Evolutionary conservation across 2,329 filamentous ascomycete species (phyloP), one percentile per base, ranked within the genome.

Genomic region (Apiospora marii): DNA sequence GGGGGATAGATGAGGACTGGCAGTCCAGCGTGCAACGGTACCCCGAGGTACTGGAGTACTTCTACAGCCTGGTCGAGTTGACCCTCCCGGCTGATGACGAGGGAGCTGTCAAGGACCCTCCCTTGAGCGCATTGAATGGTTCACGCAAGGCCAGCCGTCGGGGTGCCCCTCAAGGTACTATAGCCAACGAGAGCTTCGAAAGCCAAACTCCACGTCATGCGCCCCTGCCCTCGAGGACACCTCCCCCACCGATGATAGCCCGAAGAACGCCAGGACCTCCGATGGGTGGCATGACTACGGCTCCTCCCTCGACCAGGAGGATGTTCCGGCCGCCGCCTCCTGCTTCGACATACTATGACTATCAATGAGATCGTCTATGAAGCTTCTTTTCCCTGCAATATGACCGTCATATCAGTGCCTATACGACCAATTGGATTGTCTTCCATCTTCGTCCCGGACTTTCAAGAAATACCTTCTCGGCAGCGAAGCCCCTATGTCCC

Each of bases 21-120:
- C 89, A 92, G 77, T 87, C 89, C 43, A 92, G 91, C 68, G 93
- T 95, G 51, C 89, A 94, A 77, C 88, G 91, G 71, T 96, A 95
- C 77, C 93, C 93, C 5, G 92, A 95, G 79, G 91, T 95, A n/a
- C 85, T 96, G 71, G 92, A 94, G 81, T 94, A 95, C 82, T 95
- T 93, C 80, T 95, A 92, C 82, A 87, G 89, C 73, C 84, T 95
- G 49, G 91, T 95, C 48, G 89, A 91, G 71, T 80, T 94, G 73
- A 88, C 85, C 30, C 82, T 94, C 5, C 93, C 93, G 0, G 83
- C 83, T 53, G 91, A 94, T 72, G 85, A 90, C 71, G 90, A 92
- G 53, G 82, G 86, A 2, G 83, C 84, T 22, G 89, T 92, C 48
- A 88, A 88, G 76, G 87, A 91, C 72, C 90, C 90, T 44, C 90